Evolutionary conservation across 2,329 filamentous ascomycete species (phyloP), one percentile per base, ranked within the genome.

Genomic region (Magnaporthiopsis rhizophila): DNA sequence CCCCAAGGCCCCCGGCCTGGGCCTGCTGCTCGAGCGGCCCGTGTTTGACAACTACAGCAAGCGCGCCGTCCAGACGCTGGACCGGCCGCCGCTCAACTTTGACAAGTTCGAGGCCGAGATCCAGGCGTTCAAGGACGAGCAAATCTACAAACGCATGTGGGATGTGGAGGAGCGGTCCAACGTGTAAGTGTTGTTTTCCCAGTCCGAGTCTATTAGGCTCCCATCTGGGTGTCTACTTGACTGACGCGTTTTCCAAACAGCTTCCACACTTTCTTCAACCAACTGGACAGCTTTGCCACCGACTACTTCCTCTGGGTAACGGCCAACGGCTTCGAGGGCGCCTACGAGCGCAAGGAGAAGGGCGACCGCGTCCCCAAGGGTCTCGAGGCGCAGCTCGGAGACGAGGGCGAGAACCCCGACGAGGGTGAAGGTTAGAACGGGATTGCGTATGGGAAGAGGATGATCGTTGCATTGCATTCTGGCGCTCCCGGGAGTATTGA

Each of bases 121-220:
- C 69, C 83, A 89, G 67, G 89, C 88, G 66, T 99, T 99, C 78
- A 98, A 98, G 79, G 87, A 96, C 73, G 79, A 87, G 69, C 87
- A 96, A 74, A 98, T 99, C 66, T 99, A 99, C 74, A 86, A 90
- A 71, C 84, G 91, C 30, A 97, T 98, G 69, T 98, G 96, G 76
- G 84, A 89, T 32, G 89, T 96, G 63, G 95, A 98, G 75, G 91
- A 95, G 76, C 86, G 89, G 74, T 89, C 91, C 68, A 92, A 94
- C 73, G 86, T 90, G 90, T 94, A 81, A 85, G 90, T 85, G 53
- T 3, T 36, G 1, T 38, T 60, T 34, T 21, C 59, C 12, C 3
- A 6, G 11, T 12, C 15, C 36, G 36, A 5, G 34, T 9, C 34
- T 1, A 9, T 34, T 38, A 18, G 18, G 15, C 1, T 18, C 13